Percentiles rank a stretch among this genome's conserved stretches.
Evolutionary conservation across 352 stramenopile species (phyloP).

Genomic region (Phytophthora fragariaefolia): DNA sequence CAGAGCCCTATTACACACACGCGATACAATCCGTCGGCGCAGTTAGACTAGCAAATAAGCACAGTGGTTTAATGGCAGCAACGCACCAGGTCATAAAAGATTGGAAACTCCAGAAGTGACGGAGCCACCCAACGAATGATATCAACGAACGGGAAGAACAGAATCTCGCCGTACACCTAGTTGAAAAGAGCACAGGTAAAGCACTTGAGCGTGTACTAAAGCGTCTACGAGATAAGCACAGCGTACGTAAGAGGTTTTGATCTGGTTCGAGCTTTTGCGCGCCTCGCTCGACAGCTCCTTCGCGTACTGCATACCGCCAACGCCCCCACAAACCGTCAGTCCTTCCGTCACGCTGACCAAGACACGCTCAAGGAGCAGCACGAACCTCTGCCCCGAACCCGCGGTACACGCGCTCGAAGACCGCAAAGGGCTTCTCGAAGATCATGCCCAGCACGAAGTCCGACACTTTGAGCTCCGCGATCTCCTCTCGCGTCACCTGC

Average conservation of each 20-base stretch:
- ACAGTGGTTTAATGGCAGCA: background rate
- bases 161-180: constrained; percentile 86
- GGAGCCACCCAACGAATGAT: constrained; percentile 70
- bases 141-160: constrained; percentile 87
- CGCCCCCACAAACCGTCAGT: too few species aligned
- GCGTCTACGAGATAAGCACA: background rate
- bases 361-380: too few species aligned
- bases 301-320: constrained; percentile 70
- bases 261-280: constrained; percentile 76
- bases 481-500: constrained; percentile 69
- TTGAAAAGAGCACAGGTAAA: background rate
- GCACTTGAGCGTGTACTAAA: background rate
- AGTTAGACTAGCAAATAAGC: background rate
- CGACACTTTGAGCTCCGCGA: constrained; percentile 73
- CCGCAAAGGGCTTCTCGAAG: constrained; percentile 73
- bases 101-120: constrained; percentile 64
- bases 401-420: constrained; percentile 69
- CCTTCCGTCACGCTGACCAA: too few species aligned
- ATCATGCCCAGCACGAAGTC: constrained; percentile 86
- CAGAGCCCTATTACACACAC: constrained; percentile 75
- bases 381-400: constrained; percentile 69
- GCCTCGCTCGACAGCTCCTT: constrained; percentile 86
- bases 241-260: constrained; percentile 83
- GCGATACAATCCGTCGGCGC: background rate
- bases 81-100: constrained; percentile 87